A percentile compares a stretch with the other conserved stretches of the same genome.
Evolutionary conservation across 2,329 filamentous ascomycete species (phyloP).

Genomic region (Fusarium veterinarium): DNA sequence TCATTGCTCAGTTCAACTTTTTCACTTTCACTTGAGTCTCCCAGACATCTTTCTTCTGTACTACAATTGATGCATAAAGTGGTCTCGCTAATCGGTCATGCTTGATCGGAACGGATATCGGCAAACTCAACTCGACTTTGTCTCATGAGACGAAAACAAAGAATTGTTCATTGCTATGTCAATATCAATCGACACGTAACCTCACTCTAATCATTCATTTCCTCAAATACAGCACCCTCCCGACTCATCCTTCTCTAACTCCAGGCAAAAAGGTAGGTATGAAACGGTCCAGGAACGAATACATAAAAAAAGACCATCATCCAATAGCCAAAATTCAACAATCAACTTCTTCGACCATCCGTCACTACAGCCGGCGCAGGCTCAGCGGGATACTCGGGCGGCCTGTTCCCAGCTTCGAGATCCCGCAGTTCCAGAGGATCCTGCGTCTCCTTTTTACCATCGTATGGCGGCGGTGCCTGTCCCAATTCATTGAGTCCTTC

Average conservation of each 20-base stretch:
- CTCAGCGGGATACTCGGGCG: constrained; percentile 47
- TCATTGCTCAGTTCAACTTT: background rate
- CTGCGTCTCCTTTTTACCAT: constrained; percentile 47
- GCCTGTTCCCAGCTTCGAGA: constrained; percentile 43
- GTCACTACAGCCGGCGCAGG: constrained; percentile 41
- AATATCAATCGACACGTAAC: background rate
- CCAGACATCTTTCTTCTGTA: background rate
- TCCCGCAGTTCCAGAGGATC: constrained; percentile 42
- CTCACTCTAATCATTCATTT: background rate
- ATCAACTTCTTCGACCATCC: constrained; percentile 31
- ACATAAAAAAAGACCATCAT: background rate
- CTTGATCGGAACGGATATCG: background rate
- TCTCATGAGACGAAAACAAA: background rate
- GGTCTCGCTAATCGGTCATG: background rate
- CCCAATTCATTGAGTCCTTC: constrained; percentile 73
- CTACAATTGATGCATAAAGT: background rate
- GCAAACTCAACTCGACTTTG: background rate
- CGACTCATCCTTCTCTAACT: background rate
- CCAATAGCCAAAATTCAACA: background rate
- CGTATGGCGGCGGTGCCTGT: constrained; percentile 74
- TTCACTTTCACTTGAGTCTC: background rate
- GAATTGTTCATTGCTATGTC: background rate
- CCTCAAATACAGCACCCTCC: too few species aligned
- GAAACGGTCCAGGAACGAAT: background rate
- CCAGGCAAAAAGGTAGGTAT: background rate